Base-by-base conservation (phyloP, 108 stramenopile species). In the Cyclotella choctawhatcheeana region DNA sequence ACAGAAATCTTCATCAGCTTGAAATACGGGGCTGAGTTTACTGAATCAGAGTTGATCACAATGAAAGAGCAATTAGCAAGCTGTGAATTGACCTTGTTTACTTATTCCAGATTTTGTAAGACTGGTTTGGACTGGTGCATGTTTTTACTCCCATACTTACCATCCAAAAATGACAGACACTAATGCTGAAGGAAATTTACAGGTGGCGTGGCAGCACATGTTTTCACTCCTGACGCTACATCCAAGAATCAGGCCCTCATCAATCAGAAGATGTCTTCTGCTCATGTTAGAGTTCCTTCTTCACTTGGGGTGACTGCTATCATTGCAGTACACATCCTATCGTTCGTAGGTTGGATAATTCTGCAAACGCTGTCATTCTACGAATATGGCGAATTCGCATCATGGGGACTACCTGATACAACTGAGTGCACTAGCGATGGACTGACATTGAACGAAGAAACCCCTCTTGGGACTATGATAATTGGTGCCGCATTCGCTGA, bases 311-410 rank as follows among this genome's bases (percentile, higher is more conserved):
- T 67, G 50, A 67, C 5, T 4, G 12, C 34, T 3, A 67, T 67
- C 27, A 53, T 67, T 34, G 33, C 51, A 7, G 52, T 53, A 13
- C 65, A 67, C 51, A 22, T 53, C 4, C 20, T 67, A 53, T 67
- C 65, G 17, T 25, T 52, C 51, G 21, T 67, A 10, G 14, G 29
- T 35, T 67, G 65, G 65, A 53, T 67, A 52, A 22, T 35, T 52
- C 26, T 45, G 32, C 65, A 67, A 2, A 35, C 35, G 17, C 51
- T 67, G 18, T 67, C 65, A 18, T 24, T 67, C 31, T 53, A 44
- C 7, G 14, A 20, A 51, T 34, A 35, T n/a, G 29, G 29, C 31
- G 48, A 67, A 17, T 53, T 67, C 20, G 51, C 51, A 2, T 35
- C 30, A 0, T 67, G 65, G 65, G 51, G 65, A 18, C 1, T 67